phyloP scores from a whole-genome alignment of 306 rosid species.

The Mucuna pruriens region DNA sequence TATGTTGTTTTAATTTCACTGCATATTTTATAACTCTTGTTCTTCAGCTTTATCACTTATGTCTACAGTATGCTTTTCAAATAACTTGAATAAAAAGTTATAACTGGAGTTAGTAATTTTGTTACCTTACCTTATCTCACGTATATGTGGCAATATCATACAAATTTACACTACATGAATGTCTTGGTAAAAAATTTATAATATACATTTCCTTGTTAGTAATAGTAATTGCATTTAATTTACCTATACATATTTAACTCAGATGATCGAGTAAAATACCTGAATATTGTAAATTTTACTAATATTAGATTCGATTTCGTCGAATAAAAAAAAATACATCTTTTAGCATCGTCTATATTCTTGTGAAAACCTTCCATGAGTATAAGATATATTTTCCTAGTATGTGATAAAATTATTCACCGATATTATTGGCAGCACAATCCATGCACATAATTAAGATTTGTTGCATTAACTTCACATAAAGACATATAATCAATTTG shows the following conservation, averaged over 20 bases:
- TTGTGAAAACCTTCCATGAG: too few relatives aligned
- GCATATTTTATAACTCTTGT: neutral
- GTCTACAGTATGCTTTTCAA: neutral
- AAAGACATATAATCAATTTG: too few relatives aligned
- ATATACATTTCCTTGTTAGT: neutral
- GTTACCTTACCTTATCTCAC: neutral
- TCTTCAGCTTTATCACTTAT: neutral
- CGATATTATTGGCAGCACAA: too few relatives aligned
- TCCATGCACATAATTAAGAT: too few relatives aligned
- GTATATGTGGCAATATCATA: constrained; percentile 3
- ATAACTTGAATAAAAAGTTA: neutral
- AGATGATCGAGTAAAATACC: too few relatives aligned
- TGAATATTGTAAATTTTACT: too few relatives aligned
- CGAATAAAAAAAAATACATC: too few relatives aligned
- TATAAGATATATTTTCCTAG: too few relatives aligned
- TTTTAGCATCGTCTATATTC: too few relatives aligned
- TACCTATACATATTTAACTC: constrained; percentile 50
- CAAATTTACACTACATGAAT: neutral
- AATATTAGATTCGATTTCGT: too few relatives aligned
- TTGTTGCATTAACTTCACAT: too few relatives aligned
- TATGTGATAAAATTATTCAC: too few relatives aligned
- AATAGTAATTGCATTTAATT: constrained; percentile 17
- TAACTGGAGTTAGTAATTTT: neutral
- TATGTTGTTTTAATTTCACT: neutral
- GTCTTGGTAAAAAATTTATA: constrained; percentile 8